Conservation (phyloP, 805 yeast genomes). For the Candida adriatica region DNA sequence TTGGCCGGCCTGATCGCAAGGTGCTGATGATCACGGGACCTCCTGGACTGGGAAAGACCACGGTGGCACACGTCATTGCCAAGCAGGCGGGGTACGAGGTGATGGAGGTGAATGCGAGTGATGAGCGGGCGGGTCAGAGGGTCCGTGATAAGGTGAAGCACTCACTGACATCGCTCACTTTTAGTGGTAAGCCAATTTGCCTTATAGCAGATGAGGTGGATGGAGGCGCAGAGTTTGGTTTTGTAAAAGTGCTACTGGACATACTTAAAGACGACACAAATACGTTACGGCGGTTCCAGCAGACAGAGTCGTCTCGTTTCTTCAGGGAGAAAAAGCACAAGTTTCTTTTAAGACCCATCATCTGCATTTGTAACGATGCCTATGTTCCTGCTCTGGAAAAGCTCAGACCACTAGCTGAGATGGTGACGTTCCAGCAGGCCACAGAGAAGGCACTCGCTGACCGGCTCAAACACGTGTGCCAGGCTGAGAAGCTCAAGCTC, state of each 20-base stretch:
- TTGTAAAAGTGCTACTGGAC: constrained; percentile 51
- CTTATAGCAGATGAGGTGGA: constrained; percentile 88
- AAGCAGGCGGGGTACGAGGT: constrained; percentile 74
- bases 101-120: constrained; percentile 83
- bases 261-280: constrained; percentile 50
- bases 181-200: constrained; percentile 72
- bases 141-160: constrained; percentile 51
- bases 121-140: constrained; percentile 57
- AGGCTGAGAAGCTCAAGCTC: constrained; percentile 43
- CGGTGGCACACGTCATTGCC: constrained; percentile 80
- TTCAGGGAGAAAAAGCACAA: constrained; percentile 27
- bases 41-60: constrained; percentile 90
- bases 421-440: constrained; percentile 60
- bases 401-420: constrained; percentile 66
- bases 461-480: constrained; percentile 45
- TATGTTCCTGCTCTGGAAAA: constrained; percentile 71
- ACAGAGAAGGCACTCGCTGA: constrained; percentile 37
- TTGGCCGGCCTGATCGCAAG: constrained; percentile 52
- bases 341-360: constrained; percentile 72
- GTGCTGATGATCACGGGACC: constrained; percentile 82
- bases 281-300: constrained; percentile 34
- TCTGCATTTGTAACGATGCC: constrained; percentile 86
- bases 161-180: constrained; percentile 58
- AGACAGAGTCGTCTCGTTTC: constrained; percentile 20
- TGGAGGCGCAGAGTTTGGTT: constrained; percentile 62